Evolutionary conservation across 1,284 basidiomycete species (phyloP).

Genomic region (Trametes versicolor): DNA sequence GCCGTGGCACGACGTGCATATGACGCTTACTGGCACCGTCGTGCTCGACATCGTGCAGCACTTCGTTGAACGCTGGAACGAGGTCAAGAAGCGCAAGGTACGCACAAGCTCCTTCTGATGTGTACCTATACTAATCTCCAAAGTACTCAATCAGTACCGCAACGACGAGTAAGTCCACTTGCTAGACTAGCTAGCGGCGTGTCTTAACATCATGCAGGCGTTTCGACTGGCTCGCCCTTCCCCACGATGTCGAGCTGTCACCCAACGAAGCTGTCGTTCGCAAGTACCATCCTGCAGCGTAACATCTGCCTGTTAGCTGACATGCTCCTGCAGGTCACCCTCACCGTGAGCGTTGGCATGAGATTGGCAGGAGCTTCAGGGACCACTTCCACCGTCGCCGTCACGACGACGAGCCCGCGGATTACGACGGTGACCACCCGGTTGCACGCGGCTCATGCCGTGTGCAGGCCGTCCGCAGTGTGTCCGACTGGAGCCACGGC

Average conservation of each 20-base stretch:
- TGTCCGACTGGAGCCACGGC: conserved; percentile 93
- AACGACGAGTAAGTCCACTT: conserved; percentile 54
- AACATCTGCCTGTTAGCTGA: not conserved
- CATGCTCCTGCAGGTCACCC: conserved; percentile 63
- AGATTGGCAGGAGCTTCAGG: conserved; percentile 66
- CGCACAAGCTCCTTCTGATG: conserved; percentile 14
- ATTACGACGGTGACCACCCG: conserved; percentile 45
- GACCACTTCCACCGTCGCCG: conserved; percentile 62
- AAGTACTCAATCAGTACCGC: conserved; percentile 53
- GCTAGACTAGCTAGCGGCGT: not conserved
- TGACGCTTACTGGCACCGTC: conserved; percentile 85
- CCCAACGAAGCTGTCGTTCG: conserved; percentile 74
- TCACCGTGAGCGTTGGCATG: conserved; percentile 69
- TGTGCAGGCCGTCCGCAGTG: conserved; percentile 85
- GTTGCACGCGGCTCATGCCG: conserved; percentile 61
- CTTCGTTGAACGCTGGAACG: conserved; percentile 91
- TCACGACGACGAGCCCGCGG: conserved; percentile 45
- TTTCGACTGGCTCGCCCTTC: conserved; percentile 86
- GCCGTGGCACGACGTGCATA: conserved; percentile 94
- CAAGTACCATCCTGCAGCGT: conserved; percentile 43
- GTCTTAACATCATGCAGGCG: conserved; percentile 44
- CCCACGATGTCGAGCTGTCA: conserved; percentile 69
- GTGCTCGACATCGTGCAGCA: conserved; percentile 93
- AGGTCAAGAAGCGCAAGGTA: conserved; percentile 82
- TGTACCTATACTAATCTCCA: not conserved